Base-by-base conservation (phyloP, 1,284 basidiomycete species). In the Vanrija humicola region DNA sequence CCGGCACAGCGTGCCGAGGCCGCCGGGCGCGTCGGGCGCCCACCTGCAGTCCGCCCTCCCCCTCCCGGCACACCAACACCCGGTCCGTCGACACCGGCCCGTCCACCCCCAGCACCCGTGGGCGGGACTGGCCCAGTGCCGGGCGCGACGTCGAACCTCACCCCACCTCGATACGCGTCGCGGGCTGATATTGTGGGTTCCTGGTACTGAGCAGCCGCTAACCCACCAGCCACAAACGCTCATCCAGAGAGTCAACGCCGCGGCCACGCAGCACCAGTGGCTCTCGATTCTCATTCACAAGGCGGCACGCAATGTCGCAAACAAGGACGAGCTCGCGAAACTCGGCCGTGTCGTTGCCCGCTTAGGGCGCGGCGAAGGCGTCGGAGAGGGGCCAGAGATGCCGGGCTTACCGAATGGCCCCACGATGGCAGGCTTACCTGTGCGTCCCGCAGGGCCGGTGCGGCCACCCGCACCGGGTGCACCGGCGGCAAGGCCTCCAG, bases 201-300 rank as follows among this genome's bases (percentile, higher is more conserved):
- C 1, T 3, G 14, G 14, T 5, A 5, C 34, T 34, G 12, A 25
- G 14, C 6, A 21, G 34, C 43, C 19, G 52, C 45, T 44, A 42
- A 47, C 39, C 34, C 34, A 1, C 16, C 49, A 62, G 62, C 62
- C 61, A 5, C 63, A 65, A 18, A 56, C 58, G 3, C 60, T 75
- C 21, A 75, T 75, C 38, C 68, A 70, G 45, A 59, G 69, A 34
- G 73, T 75, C 38, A 75, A 75, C 50, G 63, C 64, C 34, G 73
- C 73, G 4, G 73, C 73, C 0, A 58, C 68, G 0, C 64, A 65
- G 40, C 62, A 69, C 44, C 66, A 65, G 3, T 75, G 73, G 73
- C 61, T 75, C 0, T 69, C 69, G 1, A 58, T 68, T 5, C 57
- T 75, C 25, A 75, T 75, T 25, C 72, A 75, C 63, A 75, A 73